phyloP scores from a whole-genome alignment of 306 rosid species.

The Argentina anserina region DNA sequence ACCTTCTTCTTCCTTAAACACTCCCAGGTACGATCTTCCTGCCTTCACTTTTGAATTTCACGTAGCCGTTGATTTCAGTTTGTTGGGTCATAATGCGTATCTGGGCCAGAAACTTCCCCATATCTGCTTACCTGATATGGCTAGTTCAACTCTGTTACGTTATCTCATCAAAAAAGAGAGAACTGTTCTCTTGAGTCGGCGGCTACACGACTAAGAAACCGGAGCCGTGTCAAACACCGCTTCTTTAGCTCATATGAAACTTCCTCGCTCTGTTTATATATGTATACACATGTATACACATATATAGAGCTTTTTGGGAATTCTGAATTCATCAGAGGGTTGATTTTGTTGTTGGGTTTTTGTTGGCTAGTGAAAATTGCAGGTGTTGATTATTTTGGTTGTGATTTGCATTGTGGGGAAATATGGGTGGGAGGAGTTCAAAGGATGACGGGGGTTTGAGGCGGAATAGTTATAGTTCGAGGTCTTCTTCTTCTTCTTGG shows the following conservation, averaged over 20 bases:
- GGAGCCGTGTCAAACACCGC: conserved; percentile 24
- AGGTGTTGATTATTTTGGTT: conserved; percentile 2
- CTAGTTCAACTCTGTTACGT: not conserved
- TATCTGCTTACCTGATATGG: too few relatives aligned
- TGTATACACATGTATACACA: too few relatives aligned
- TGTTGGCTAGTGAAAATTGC: conserved; percentile 13
- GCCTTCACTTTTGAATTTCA: not conserved
- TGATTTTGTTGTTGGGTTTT: not conserved
- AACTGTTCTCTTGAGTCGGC: conserved; percentile 58
- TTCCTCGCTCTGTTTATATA: not conserved
- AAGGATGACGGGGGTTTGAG: conserved; percentile 39
- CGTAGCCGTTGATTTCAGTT: not conserved
- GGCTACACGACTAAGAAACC: conserved; percentile 18
- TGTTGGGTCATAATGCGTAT: not conserved
- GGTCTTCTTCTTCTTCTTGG: conserved; percentile 32
- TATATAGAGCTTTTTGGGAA: not conserved
- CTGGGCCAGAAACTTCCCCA: too few relatives aligned
- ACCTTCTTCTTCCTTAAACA: too few relatives aligned
- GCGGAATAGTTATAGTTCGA: conserved; percentile 30
- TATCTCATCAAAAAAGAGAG: too few relatives aligned
- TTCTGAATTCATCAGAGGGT: not conserved
- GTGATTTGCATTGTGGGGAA: conserved; percentile 18
- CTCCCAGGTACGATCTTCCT: too few relatives aligned
- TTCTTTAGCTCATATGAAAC: not conserved
- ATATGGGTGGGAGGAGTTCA: conserved; percentile 73